Base-by-base conservation (phyloP, 805 yeast species). In the Candida endomychidarum region DNA sequence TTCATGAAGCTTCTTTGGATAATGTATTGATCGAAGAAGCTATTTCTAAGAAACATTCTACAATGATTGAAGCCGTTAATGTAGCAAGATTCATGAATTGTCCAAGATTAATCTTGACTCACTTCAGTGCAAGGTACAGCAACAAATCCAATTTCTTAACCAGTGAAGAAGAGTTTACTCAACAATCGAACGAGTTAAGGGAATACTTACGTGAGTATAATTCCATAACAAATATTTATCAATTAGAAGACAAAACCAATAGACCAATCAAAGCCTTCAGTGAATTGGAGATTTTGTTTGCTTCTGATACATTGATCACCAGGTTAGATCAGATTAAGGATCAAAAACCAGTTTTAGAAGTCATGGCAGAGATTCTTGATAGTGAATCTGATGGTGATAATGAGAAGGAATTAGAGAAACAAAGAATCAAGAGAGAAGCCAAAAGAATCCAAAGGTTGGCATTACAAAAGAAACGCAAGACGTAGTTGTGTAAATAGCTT, bases 1-100 rank as follows among this genome's bases (percentile, higher is more conserved):
- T 93, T 35, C 99, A 93, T 60, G 99, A 93, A 59, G 90, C 97
- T 0, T 87, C 99, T 0, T 74, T 93, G 46, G 96, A 87, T 42
- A 86, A 88, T 58, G 86, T 76, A 22, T 68, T 88, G 34, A 65
- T 72, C 5, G 80, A 76, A 39, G 97, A 89, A 58, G 99, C 99
- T 0, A 60, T 76, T 19, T 72, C 75, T 23, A 93, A 93, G 57
- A 77, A 79, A 45, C 99, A 93, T 57, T 81, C 95, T 10, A 93
- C 99, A 0, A 78, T 89, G 41, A 76, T 84, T 15, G 98, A 91
- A 55, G 98, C 98, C 0, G 70, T 90, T 20, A 67, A 65, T 11
- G 80, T 89, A 2, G 79, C 86, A 0, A 68, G 75, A 40, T 60
- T 67, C 25, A 91, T 93, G 98, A 63, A 74, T 16, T 88, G 90